phyloP scores from a whole-genome alignment of 2,329 filamentous ascomycete genomes.

The Aureobasidium lini region DNA sequence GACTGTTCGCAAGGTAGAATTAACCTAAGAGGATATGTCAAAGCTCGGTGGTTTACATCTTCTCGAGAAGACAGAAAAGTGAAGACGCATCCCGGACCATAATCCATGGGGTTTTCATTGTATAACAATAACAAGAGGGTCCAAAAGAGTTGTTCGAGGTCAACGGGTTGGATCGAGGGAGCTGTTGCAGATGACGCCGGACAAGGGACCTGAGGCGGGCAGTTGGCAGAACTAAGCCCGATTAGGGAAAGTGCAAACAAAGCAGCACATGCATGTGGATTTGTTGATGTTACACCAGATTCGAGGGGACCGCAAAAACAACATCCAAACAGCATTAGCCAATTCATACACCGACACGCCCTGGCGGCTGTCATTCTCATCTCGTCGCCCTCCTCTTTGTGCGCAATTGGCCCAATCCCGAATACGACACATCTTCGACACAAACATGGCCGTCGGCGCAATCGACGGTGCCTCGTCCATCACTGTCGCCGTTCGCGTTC shows the following conservation, averaged over 20 bases:
- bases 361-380: constrained; percentile 2
- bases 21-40: no score
- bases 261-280: not conserved
- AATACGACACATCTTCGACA: not conserved
- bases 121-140: not conserved
- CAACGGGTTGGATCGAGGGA: not conserved
- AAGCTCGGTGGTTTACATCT: no score
- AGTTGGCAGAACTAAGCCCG: not conserved
- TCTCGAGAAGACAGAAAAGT: no score
- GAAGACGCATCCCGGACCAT: no score
- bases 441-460: constrained; percentile 20
- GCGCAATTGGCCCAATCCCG: not conserved
- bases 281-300: not conserved
- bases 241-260: constrained; percentile 3
- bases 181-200: not conserved
- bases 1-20: no score
- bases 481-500: constrained; percentile 51
- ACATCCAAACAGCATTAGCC: not conserved
- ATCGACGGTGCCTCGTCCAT: constrained; percentile 42
- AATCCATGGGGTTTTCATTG: not conserved
- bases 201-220: not conserved
- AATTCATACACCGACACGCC: constrained; percentile 6
- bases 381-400: not conserved
- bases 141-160: not conserved
- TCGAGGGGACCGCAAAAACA: not conserved